These are phyloP conservation scores for Sabuloglossum arenarium DNA, from an alignment of 495 filamentous ascomycete species.

Conservation along the genomic window DNA sequence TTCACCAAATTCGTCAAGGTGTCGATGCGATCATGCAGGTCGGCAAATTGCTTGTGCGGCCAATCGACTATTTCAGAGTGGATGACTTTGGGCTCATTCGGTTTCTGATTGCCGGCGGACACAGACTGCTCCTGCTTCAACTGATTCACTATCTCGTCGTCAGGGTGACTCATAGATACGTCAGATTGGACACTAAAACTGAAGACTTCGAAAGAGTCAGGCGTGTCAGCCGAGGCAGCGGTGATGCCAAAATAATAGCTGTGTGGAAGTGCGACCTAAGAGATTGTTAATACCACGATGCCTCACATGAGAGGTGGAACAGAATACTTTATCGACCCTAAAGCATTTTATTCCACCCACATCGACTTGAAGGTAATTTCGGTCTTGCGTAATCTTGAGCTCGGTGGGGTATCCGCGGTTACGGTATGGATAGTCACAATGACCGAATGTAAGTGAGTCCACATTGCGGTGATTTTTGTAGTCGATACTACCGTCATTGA, in stretches of 20 bases:
- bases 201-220: slow-evolving; percentile 87
- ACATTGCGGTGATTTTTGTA: slow-evolving; percentile 61
- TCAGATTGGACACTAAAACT: slow-evolving; percentile 48
- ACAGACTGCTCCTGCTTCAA: slow-evolving; percentile 4
- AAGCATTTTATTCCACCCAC: slow-evolving; percentile 75
- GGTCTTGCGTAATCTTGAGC: slow-evolving; percentile 47
- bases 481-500: slow-evolving; percentile 76
- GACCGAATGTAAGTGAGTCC: slow-evolving; percentile 76
- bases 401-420: slow-evolving; percentile 71
- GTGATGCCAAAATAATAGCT: slow-evolving; percentile 77
- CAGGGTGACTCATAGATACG: slow-evolving; percentile 10
- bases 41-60: slow-evolving; percentile 43
- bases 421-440: slow-evolving; percentile 79
- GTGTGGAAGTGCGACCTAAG: slow-evolving; percentile 46
- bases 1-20: slow-evolving; percentile 36
- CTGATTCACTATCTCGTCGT: no score
- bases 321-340: slow-evolving; percentile 44
- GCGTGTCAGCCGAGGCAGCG: slow-evolving; percentile 71
- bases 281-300: neutral
- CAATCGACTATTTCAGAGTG: neutral
- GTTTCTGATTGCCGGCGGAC: no score
- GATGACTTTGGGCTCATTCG: slow-evolving; percentile 9
- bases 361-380: slow-evolving; percentile 47
- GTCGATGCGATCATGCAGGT: slow-evolving; percentile 66
- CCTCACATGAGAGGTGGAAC: neutral